Evolutionary conservation across 192 early-diverging fungal species (phyloP), one percentile per base, ranked within the genome.

Genomic region (Anaeromyces robustus): DNA sequence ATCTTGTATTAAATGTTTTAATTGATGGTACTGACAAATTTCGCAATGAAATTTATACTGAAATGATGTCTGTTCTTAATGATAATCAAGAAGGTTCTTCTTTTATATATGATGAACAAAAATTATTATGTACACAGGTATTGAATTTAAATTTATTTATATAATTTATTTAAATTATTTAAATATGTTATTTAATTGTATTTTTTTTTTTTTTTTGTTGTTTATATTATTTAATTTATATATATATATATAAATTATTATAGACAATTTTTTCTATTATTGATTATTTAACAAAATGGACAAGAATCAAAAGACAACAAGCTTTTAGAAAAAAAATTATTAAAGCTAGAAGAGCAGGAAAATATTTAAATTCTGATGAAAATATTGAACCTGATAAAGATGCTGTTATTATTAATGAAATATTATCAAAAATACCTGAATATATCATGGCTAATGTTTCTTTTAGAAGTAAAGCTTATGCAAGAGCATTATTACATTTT

Each of bases 401-500:
- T 4, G 19, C 87, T 0, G 31, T 43, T 4, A 78, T 78, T 19
- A 84, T 94, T 13, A 85, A 89, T 28, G n/a, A 78, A 2, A 86
- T 92, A n/a, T 80, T 95, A 13, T 68, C 78, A 2, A 83, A 80
- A 2, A 94, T 95, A 30, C 92, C 94, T 0, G 85, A 93, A 34
- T 81, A 84, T 12, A 78, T 89, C 5, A 90, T 93, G 86, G 93
- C 92, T 0, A 83, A 85, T 30, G 90, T 92, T 4, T 87, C 94
- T 0, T 90, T 87, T 77, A 79, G 83, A 68, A 88, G 86, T 81
- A 87, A 87, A 77, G 90, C 92, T 0, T 93, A 92, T 79, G 88
- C 92, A 13, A 86, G 93, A 16, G 92, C 94, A 0, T 78, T 94
- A 9, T 78, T 92, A 52, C 92, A 95, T 77, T 91, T 87, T 68